These are phyloP conservation scores for Fusarium penzigii DNA, from an alignment of 2,329 filamentous ascomycete species.

Conservation along the genomic window DNA sequence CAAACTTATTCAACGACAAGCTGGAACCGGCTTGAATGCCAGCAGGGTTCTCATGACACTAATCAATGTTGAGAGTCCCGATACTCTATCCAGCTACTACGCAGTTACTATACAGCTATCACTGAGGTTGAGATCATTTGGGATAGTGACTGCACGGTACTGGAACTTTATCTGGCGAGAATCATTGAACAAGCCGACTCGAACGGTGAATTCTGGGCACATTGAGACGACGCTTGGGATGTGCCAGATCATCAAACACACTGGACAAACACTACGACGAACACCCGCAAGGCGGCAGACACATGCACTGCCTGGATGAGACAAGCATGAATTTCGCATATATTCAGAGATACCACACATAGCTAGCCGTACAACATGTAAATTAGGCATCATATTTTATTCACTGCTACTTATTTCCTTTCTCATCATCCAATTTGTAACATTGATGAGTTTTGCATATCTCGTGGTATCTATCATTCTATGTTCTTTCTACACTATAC, in stretches of 20 bases:
- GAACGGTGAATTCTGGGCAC: too few species aligned
- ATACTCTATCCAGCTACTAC: too few species aligned
- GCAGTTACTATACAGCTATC: too few species aligned
- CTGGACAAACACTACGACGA: neutral
- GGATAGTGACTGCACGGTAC: neutral
- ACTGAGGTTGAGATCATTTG: neutral
- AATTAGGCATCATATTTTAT: neutral
- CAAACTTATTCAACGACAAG: conserved; percentile 30
- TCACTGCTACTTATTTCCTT: neutral
- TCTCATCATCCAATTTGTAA: neutral
- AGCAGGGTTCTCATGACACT: neutral
- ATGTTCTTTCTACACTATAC: conserved; percentile 3
- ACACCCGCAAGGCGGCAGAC: neutral
- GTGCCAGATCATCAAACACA: neutral
- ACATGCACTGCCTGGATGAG: too few species aligned
- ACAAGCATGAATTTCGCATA: neutral
- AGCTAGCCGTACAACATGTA: neutral
- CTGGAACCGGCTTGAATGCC: conserved; percentile 22
- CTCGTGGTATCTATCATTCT: conserved; percentile 20
- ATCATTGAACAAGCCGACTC: neutral
- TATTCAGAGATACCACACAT: neutral
- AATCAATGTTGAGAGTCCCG: neutral
- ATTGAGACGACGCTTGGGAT: neutral
- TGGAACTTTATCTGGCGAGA: neutral
- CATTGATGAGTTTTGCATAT: conserved; percentile 14